Percentiles rank a stretch among this genome's conserved stretches.
Conservation (phyloP, 495 filamentous ascomycete species). For the Penicillium psychrofluorescens region DNA sequence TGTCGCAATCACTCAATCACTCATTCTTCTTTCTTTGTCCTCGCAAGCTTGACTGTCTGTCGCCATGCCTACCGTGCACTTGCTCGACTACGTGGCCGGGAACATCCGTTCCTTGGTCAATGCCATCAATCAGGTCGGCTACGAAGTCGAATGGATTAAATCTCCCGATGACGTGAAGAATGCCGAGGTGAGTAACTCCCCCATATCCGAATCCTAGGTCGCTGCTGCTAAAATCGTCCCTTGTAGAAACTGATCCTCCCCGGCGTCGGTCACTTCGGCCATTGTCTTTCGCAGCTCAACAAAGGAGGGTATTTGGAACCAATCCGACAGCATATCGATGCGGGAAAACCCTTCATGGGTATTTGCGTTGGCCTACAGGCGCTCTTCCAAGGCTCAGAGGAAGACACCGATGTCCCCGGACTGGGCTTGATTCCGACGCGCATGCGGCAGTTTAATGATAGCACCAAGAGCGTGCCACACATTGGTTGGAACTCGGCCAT, state of each 20-base stretch:
- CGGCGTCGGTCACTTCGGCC: constrained; percentile 94
- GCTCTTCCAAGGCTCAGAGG: constrained; percentile 76
- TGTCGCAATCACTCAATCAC: constrained; percentile 3
- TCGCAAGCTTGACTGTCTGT: too few species aligned
- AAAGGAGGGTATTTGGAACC: constrained; percentile 74
- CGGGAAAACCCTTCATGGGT: constrained; percentile 93
- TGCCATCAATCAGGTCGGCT: constrained; percentile 91
- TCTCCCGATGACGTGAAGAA: constrained; percentile 73
- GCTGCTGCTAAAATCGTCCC: constrained; percentile 10
- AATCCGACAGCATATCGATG: constrained; percentile 68
- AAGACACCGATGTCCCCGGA: constrained; percentile 62
- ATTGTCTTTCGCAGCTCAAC: constrained; percentile 79
- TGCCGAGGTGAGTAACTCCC: constrained; percentile 59
- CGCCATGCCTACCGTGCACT: constrained; percentile 79
- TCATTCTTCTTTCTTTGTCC: neutral
- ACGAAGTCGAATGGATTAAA: constrained; percentile 86
- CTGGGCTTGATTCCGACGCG: constrained; percentile 64
- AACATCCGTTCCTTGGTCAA: constrained; percentile 95
- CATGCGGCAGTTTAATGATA: constrained; percentile 69
- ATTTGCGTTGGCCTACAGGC: constrained; percentile 95
- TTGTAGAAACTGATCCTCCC: constrained; percentile 80
- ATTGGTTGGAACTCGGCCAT: constrained; percentile 96
- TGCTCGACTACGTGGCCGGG: constrained; percentile 81
- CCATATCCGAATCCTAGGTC: neutral
- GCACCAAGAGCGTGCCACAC: constrained; percentile 83